A percentile compares a stretch with the other conserved stretches of the same genome.
Conservation (phyloP, 1,284 basidiomycete species). For the Trichosporon inkin region DNA sequence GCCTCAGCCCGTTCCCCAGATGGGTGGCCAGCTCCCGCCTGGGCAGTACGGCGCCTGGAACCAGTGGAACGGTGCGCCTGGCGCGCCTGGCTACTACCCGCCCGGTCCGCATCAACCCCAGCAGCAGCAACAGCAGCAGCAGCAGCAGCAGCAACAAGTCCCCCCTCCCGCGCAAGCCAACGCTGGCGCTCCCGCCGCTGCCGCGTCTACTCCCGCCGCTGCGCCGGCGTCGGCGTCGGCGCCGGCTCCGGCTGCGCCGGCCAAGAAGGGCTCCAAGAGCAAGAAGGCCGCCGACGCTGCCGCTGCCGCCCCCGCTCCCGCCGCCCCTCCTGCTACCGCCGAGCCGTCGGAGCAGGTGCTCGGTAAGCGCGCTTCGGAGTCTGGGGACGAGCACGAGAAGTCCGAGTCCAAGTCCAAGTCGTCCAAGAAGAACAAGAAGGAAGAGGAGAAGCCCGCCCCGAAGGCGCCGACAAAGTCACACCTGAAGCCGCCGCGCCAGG, state of each 20-base stretch:
- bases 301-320: constrained; percentile 12
- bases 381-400: constrained; percentile 18
- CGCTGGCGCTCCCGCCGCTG: constrained; percentile 9
- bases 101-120: constrained; percentile 21
- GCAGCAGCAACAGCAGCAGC: constrained; percentile 14
- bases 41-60: constrained; percentile 31
- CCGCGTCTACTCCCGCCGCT: constrained; percentile 1
- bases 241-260: constrained; percentile 13
- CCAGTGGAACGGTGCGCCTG: constrained; percentile 25
- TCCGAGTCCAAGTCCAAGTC: constrained; percentile 42
- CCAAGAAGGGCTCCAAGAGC: constrained; percentile 26
- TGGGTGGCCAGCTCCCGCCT: constrained; percentile 24
- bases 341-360: constrained; percentile 23
- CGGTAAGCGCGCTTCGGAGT: constrained; percentile 35
- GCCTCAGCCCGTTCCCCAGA: constrained; percentile 29
- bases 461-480: constrained; percentile 52
- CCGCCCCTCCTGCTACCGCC: constrained; percentile 6
- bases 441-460: constrained; percentile 35
- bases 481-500: constrained; percentile 83
- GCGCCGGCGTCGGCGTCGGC: constrained; percentile 8
- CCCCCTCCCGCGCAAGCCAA: constrained; percentile 3
- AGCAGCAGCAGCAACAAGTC: constrained; percentile 7
- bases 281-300: constrained; percentile 16
- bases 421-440: constrained; percentile 33
- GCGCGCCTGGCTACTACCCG: constrained; percentile 26